These are phyloP conservation scores for Diplodia corticola DNA, from an alignment of 2,329 filamentous ascomycete species.

Conservation along the genomic window DNA sequence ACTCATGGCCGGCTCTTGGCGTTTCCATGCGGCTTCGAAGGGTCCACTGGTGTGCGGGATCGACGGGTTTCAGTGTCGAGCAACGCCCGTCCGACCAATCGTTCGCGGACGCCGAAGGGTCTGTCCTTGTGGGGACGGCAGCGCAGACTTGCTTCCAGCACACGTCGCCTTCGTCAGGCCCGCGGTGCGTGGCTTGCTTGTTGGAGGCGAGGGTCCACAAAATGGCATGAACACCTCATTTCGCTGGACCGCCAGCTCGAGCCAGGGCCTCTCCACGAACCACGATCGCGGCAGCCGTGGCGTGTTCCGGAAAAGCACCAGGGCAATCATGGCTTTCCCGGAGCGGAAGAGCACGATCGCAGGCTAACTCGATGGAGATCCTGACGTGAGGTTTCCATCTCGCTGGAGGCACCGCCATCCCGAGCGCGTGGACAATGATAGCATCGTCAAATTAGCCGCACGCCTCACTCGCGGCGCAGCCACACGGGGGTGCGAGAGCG, in stretches of 20 bases:
- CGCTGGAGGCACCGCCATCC: slow-evolving; percentile 15
- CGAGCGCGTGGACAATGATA: slow-evolving; percentile 5
- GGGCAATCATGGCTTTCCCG: slow-evolving; percentile 19
- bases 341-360: slow-evolving; percentile 21
- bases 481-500: neutral
- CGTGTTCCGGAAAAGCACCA: slow-evolving; percentile 16
- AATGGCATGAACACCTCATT: slow-evolving; percentile 24
- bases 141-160: slow-evolving; percentile 9
- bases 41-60: slow-evolving; percentile 20
- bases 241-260: slow-evolving; percentile 17
- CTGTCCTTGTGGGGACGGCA: slow-evolving; percentile 22
- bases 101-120: slow-evolving; percentile 19
- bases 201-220: slow-evolving; percentile 23
- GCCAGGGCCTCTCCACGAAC: slow-evolving; percentile 19
- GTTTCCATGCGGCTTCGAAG: slow-evolving; percentile 21
- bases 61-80: slow-evolving; percentile 15
- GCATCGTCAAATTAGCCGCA: slow-evolving; percentile 6
- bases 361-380: slow-evolving; percentile 10
- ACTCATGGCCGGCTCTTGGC: slow-evolving; percentile 16
- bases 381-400: slow-evolving; percentile 11
- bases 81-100: slow-evolving; percentile 6
- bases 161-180: slow-evolving; percentile 15
- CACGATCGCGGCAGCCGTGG: slow-evolving; percentile 21
- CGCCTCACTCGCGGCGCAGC: neutral
- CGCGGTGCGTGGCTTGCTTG: slow-evolving; percentile 22